phyloP scores from a whole-genome alignment of 208 protist species.

The Leishmania tropica region DNA sequence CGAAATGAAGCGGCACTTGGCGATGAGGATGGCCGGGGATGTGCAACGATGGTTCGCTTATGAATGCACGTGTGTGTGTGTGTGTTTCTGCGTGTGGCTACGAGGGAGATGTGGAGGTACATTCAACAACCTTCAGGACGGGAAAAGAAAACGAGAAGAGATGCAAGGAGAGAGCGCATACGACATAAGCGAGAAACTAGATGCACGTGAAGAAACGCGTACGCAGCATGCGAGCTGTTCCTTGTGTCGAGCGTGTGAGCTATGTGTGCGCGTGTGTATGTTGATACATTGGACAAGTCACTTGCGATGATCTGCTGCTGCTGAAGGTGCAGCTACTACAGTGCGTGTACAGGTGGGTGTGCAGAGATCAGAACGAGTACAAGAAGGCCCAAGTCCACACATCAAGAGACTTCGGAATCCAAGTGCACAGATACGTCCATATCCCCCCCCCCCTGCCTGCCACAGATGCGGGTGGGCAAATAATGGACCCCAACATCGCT shows the following conservation, averaged over 20 bases:
- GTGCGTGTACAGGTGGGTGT: neutral
- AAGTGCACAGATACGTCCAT: neutral
- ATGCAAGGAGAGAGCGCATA: neutral
- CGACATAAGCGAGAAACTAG: neutral
- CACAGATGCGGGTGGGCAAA: neutral
- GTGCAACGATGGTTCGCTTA: neutral
- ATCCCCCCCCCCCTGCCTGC: neutral
- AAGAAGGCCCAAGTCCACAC: neutral
- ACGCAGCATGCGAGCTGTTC: neutral
- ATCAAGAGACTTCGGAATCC: neutral
- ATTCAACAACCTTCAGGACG: neutral
- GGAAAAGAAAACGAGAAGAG: neutral
- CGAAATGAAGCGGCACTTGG: neutral
- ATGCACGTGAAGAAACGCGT: neutral
- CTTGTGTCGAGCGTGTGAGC: neutral
- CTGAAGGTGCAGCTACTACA: neutral
- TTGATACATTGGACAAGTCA: neutral
- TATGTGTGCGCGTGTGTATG: neutral
- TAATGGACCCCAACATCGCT: neutral
- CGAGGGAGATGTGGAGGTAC: neutral
- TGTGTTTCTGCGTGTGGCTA: neutral
- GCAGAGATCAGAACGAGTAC: neutral
- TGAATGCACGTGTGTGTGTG: neutral
- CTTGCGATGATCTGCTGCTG: neutral
- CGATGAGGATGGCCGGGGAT: neutral